Percentiles rank a stretch among this genome's conserved stretches.
phyloP scores from a whole-genome alignment of 225 moss, liverwort and hornwort species.

The Straminergon stramineum region DNA sequence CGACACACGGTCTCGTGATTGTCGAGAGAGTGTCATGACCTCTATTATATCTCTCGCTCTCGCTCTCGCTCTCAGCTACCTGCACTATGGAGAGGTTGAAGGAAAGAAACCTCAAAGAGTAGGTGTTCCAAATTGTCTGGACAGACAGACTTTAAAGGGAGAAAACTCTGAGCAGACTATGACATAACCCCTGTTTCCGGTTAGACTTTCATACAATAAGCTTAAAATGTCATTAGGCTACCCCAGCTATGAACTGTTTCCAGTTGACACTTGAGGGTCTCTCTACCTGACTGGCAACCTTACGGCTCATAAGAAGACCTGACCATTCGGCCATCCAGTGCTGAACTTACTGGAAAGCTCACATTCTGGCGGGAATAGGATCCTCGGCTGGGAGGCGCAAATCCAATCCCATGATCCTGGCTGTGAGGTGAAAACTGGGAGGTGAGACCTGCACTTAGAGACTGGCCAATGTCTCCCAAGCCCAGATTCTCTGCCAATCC shows the following conservation, averaged over 20 bases:
- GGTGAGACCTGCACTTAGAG: conserved; percentile 20
- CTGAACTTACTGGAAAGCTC: conserved; percentile 41
- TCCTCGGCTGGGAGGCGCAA: conserved; percentile 25
- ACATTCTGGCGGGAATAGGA: conserved; percentile 18
- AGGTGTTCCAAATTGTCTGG: conserved; percentile 29
- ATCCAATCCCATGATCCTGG: conserved; percentile 36
- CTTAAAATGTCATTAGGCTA: conserved; percentile 10
- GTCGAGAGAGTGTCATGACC: neutral
- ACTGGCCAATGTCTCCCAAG: conserved; percentile 40
- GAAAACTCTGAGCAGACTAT: conserved; percentile 34
- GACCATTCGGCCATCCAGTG: conserved; percentile 47
- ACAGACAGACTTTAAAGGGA: conserved; percentile 27
- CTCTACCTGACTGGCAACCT: conserved; percentile 2
- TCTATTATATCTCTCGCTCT: neutral
- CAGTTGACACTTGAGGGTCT: neutral
- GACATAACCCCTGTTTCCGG: conserved; percentile 16
- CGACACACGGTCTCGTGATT: conserved; percentile 8
- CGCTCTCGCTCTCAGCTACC: neutral
- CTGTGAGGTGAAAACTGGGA: conserved; percentile 33
- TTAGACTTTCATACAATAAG: conserved; percentile 4
- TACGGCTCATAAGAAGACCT: conserved; percentile 49
- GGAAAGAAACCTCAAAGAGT: conserved; percentile 15
- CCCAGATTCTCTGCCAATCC: conserved; percentile 44
- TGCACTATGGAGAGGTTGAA: conserved; percentile 12
- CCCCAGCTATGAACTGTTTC: neutral